Conservation (phyloP, 2,329 filamentous ascomycete species). For the Blastomyces percursus region DNA sequence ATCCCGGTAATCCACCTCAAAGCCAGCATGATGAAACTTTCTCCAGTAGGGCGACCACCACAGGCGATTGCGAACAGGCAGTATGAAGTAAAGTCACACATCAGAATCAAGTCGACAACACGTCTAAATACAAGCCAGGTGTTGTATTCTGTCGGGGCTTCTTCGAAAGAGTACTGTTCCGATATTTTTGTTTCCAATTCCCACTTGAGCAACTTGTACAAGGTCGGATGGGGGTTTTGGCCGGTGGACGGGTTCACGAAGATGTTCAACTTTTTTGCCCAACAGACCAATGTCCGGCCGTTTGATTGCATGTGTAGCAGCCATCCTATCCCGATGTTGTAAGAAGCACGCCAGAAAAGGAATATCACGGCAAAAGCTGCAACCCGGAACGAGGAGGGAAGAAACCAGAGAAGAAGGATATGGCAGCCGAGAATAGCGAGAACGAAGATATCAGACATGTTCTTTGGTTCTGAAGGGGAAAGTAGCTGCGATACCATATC, state of each 20-base stretch:
- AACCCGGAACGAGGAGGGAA: conserved; percentile 59
- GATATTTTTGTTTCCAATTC: conserved; percentile 94
- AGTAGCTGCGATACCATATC: conserved; percentile 98
- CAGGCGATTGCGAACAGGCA: conserved; percentile 91
- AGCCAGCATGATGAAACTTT: conserved; percentile 56
- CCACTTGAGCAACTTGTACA: conserved; percentile 73
- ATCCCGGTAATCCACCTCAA: conserved; percentile 72
- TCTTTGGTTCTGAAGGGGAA: conserved; percentile 90
- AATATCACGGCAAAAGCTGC: conserved; percentile 75
- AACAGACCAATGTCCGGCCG: conserved; percentile 71
- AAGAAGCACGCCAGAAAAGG: conserved; percentile 81
- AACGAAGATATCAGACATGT: conserved; percentile 73
- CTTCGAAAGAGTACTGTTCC: conserved; percentile 84
- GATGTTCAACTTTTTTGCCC: conserved; percentile 74
- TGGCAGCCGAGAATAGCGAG: conserved; percentile 66
- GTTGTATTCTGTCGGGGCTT: conserved; percentile 95
- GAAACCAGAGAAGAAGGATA: conserved; percentile 59
- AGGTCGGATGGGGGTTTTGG: conserved; percentile 66
- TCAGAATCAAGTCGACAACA: conserved; percentile 90
- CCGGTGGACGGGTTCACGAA: conserved; percentile 77
- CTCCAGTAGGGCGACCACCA: conserved; percentile 60
- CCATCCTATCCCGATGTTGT: conserved; percentile 89
- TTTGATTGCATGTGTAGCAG: conserved; percentile 84
- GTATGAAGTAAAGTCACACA: conserved; percentile 98
- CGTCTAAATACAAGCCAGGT: conserved; percentile 95